These are phyloP conservation scores for Tilletia walkeri DNA, from an alignment of 1,284 basidiomycete genomes.

Conservation along the genomic window DNA sequence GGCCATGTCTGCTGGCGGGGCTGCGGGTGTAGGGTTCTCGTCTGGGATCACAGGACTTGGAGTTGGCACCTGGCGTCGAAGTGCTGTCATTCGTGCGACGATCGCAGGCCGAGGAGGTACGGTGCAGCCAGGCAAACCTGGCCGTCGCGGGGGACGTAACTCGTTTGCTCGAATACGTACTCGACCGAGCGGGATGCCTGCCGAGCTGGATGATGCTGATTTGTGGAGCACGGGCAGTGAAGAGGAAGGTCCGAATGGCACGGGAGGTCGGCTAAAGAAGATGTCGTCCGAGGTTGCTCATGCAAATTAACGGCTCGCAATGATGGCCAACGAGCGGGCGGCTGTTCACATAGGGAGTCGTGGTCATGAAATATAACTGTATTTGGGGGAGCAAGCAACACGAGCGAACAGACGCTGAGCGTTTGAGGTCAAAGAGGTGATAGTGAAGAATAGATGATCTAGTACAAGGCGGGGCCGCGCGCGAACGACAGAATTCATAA, in stretches of 20 bases:
- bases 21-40: constrained; percentile 2
- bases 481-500: too few relatives aligned
- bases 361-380: too few relatives aligned
- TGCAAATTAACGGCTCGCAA: too few relatives aligned
- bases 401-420: too few relatives aligned
- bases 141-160: constrained; percentile 32
- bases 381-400: too few relatives aligned
- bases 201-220: constrained; percentile 44
- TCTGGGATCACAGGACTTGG: constrained; percentile 1
- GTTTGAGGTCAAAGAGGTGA: too few relatives aligned
- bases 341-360: too few relatives aligned
- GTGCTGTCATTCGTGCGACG: constrained; percentile 31
- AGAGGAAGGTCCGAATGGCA: constrained; percentile 23
- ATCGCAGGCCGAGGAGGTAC: constrained; percentile 44
- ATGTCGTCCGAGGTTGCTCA: neutral
- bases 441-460: too few relatives aligned
- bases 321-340: too few relatives aligned
- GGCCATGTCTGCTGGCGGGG: neutral
- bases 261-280: constrained; percentile 1
- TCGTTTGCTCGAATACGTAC: constrained; percentile 30
- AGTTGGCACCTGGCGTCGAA: constrained; percentile 20
- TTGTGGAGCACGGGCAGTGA: constrained; percentile 40
- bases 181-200: constrained; percentile 32
- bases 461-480: too few relatives aligned
- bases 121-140: constrained; percentile 29